Conservation (phyloP, 768 basidiomycete genomes). For the Inosperma sp. region DNA sequence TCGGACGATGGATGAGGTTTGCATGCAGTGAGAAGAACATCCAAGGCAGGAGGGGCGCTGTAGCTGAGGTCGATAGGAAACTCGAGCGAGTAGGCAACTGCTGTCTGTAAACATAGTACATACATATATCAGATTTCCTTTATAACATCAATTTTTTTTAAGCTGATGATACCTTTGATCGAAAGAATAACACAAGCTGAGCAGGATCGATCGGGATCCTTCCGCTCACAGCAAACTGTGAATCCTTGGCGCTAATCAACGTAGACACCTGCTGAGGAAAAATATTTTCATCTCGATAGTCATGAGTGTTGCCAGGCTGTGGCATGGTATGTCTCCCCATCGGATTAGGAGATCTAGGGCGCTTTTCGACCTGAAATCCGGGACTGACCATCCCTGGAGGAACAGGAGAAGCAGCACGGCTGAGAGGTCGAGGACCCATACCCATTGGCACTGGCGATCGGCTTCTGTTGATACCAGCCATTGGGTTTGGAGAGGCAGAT, state of each 20-base stretch:
- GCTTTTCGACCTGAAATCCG: constrained; percentile 67
- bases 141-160: constrained; percentile 6
- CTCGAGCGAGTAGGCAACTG: constrained; percentile 74
- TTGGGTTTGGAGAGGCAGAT: constrained; percentile 15
- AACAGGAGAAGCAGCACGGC: constrained; percentile 26
- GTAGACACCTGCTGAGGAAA: constrained; percentile 52
- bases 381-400: constrained; percentile 27
- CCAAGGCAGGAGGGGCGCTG: constrained; percentile 70
- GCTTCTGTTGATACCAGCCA: constrained; percentile 7
- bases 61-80: constrained; percentile 78
- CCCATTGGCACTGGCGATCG: constrained; percentile 8
- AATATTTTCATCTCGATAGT: constrained; percentile 46
- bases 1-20: constrained; percentile 57
- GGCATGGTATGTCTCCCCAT: constrained; percentile 32
- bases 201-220: constrained; percentile 67
- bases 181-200: constrained; percentile 69
- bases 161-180: constrained; percentile 54
- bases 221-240: constrained; percentile 62
- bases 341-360: constrained; percentile 33
- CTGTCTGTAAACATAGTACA: constrained; percentile 52
- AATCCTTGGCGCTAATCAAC: constrained; percentile 54
- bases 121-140: too few species aligned
- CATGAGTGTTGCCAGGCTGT: constrained; percentile 23
- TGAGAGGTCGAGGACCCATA: constrained; percentile 17
- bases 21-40: constrained; percentile 73